Conservation (phyloP, 2,329 filamentous ascomycete genomes). For the Colletotrichum sp. region DNA sequence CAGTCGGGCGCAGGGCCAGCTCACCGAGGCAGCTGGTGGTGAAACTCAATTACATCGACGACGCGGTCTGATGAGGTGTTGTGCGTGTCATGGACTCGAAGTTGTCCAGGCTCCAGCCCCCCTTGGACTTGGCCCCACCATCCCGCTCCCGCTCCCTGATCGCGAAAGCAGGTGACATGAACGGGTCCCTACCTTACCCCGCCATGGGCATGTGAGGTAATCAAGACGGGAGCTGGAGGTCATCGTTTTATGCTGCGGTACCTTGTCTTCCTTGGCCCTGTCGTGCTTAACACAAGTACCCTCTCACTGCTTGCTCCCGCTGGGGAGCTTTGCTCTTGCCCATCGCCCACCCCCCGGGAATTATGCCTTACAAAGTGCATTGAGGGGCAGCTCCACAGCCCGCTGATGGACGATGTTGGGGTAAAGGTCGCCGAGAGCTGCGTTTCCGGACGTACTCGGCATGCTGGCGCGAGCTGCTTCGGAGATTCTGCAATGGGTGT, state of each 20-base stretch:
- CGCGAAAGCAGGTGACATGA: constrained; percentile 22
- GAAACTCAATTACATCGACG: constrained; percentile 9
- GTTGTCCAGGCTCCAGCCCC: neutral
- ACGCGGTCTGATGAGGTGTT: constrained; percentile 14
- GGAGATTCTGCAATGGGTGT: constrained; percentile 23
- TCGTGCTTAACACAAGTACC: neutral
- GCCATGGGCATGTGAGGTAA: neutral
- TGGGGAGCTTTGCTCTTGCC: neutral
- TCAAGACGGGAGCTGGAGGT: neutral
- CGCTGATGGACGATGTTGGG: neutral
- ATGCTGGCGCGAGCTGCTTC: neutral
- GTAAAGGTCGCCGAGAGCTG: constrained; percentile 10
- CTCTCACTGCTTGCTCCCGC: neutral
- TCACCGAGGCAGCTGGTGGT: neutral
- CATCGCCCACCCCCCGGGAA: neutral
- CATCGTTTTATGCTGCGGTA: neutral
- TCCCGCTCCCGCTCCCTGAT: neutral
- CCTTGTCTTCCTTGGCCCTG: neutral
- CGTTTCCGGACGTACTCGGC: constrained; percentile 2
- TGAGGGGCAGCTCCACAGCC: neutral
- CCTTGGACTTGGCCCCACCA: neutral
- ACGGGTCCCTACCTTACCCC: neutral
- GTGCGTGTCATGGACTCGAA: constrained; percentile 15
- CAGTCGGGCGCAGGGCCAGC: neutral
- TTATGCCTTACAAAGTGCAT: neutral